Percentiles rank a stretch among this genome's conserved stretches.
Evolutionary conservation across 2,329 filamentous ascomycete species (phyloP).

Genomic region (Lasiodiplodia gonubiensis): DNA sequence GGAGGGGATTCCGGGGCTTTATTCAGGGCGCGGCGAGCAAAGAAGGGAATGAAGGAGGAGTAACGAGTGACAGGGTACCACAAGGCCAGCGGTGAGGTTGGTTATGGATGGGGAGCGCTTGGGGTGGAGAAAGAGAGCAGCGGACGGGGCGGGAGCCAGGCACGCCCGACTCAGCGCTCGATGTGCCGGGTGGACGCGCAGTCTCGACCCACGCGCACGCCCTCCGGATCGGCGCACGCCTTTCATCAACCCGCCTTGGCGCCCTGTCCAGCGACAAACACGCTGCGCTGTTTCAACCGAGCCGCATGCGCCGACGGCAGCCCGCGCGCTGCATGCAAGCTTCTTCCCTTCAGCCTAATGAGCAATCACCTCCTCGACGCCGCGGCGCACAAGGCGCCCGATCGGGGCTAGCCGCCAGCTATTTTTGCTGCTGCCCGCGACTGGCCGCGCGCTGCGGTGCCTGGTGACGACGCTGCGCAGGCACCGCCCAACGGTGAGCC

Average conservation of each 20-base stretch:
- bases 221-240: slow-evolving; percentile 24
- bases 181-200: slow-evolving; percentile 22
- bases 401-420: slow-evolving; percentile 19
- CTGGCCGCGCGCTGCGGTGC: background rate
- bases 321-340: slow-evolving; percentile 18
- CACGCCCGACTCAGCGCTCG: slow-evolving; percentile 23
- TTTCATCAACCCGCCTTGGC: slow-evolving; percentile 26
- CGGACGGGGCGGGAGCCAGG: slow-evolving; percentile 21
- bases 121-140: slow-evolving; percentile 24
- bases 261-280: slow-evolving; percentile 5
- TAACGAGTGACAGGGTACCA: slow-evolving; percentile 26
- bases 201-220: slow-evolving; percentile 26
- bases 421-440: slow-evolving; percentile 3
- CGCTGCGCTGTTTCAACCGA: slow-evolving; percentile 24
- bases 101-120: slow-evolving; percentile 22
- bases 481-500: background rate
- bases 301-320: slow-evolving; percentile 18
- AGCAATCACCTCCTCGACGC: slow-evolving; percentile 4
- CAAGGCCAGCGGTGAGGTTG: slow-evolving; percentile 24
- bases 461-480: background rate
- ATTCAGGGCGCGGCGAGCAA: slow-evolving; percentile 15
- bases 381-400: slow-evolving; percentile 11
- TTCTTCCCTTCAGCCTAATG: background rate
- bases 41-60: slow-evolving; percentile 23
- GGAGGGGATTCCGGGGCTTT: slow-evolving; percentile 17